These are phyloP conservation scores for Rossbeevera mucosa DNA, from an alignment of 768 basidiomycete species.

Conservation along the genomic window DNA sequence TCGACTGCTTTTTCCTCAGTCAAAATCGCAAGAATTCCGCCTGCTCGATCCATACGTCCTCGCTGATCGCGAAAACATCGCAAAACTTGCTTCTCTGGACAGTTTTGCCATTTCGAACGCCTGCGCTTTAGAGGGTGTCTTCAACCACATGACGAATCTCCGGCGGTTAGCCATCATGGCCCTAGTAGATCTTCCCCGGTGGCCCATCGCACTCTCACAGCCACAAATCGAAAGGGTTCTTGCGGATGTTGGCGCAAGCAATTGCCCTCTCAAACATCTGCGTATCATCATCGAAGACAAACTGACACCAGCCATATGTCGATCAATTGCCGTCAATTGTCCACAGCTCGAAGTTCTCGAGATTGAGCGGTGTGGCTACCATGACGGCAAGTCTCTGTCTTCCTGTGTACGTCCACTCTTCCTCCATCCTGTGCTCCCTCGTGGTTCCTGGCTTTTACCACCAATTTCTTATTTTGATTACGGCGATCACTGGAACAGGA, in stretches of 20 bases:
- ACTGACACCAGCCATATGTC: conserved; percentile 30
- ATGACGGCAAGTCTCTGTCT: conserved; percentile 35
- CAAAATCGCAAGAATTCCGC: conserved; percentile 23
- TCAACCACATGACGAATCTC: conserved; percentile 29
- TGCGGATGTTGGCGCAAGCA: conserved; percentile 27
- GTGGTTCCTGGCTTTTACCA: conserved; percentile 11
- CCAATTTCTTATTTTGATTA: conserved; percentile 19
- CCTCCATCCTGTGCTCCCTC: conserved; percentile 9
- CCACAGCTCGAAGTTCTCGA: conserved; percentile 32
- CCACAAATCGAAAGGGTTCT: conserved; percentile 29
- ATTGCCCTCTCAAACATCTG: conserved; percentile 32
- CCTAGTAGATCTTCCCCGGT: conserved; percentile 33
- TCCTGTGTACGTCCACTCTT: conserved; percentile 30
- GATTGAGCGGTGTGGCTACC: conserved; percentile 35
- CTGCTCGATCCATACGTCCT: conserved; percentile 22
- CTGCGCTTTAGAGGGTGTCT: conserved; percentile 26
- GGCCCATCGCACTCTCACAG: conserved; percentile 35
- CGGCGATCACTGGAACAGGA: conserved; percentile 21
- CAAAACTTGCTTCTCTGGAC: conserved; percentile 32
- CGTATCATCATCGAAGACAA: conserved; percentile 36
- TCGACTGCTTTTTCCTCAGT: conserved; percentile 30
- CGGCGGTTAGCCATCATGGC: conserved; percentile 30
- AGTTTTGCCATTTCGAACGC: conserved; percentile 36
- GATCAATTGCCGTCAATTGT: conserved; percentile 25
- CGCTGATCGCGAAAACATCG: conserved; percentile 18